Evolutionary conservation across 768 basidiomycete species (phyloP).

Genomic region (Pisolithus tinctorius): DNA sequence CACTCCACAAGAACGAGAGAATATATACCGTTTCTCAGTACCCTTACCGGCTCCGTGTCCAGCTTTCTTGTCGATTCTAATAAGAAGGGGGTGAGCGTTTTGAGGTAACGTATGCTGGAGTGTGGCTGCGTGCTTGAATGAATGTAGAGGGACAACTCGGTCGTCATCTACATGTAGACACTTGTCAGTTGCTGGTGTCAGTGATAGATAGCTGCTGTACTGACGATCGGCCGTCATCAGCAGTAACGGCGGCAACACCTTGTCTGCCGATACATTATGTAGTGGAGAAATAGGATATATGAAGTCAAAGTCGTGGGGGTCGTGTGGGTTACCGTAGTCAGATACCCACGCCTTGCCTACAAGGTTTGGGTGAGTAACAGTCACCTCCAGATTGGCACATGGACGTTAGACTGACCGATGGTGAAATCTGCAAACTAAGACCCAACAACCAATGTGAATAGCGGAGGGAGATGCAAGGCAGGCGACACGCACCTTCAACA

Average conservation of each 20-base stretch:
- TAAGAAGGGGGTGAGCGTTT: constrained; percentile 67
- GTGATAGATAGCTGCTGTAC: constrained; percentile 21
- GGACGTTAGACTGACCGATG: constrained; percentile 41
- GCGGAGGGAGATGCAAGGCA: not conserved
- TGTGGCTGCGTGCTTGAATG: constrained; percentile 75
- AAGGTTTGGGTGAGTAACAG: constrained; percentile 4
- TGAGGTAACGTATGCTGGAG: constrained; percentile 58
- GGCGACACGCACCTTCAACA: constrained; percentile 51
- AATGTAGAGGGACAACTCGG: constrained; percentile 82
- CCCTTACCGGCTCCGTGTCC: constrained; percentile 80
- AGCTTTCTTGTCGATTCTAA: constrained; percentile 74
- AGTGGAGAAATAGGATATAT: constrained; percentile 74
- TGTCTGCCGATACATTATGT: constrained; percentile 62
- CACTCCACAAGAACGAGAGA: not conserved
- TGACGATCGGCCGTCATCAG: constrained; percentile 79
- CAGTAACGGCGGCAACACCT: constrained; percentile 58
- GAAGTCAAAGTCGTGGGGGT: constrained; percentile 77
- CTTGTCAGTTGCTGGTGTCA: not conserved
- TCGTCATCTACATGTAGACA: constrained; percentile 54
- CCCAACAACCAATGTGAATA: not conserved
- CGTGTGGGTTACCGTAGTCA: constrained; percentile 73
- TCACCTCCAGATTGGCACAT: not conserved
- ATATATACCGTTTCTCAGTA: constrained; percentile 54
- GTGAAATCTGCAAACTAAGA: constrained; percentile 68
- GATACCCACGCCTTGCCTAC: constrained; percentile 69